Evolutionary conservation across 352 stramenopile species (phyloP).

Genomic region (Pythium folliculosum): DNA sequence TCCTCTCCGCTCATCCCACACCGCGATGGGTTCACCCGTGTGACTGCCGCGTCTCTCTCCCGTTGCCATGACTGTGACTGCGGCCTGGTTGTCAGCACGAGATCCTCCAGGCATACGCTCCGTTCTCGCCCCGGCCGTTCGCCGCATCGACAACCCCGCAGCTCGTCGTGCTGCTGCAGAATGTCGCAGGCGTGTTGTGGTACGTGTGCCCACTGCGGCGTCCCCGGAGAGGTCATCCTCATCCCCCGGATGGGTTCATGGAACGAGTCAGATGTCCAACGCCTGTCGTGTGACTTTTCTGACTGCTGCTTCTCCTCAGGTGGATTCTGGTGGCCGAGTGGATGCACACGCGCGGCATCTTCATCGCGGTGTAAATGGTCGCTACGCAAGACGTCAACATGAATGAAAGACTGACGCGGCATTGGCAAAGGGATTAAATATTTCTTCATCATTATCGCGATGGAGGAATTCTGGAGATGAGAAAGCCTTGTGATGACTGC

Average conservation of each 20-base stretch:
- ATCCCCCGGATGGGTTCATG: constrained; percentile 18
- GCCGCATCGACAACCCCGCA: constrained; percentile 21
- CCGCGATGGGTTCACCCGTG: constrained; percentile 6
- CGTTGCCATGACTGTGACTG: constrained; percentile 1
- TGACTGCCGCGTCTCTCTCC: not conserved
- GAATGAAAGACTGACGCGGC: too few relatives aligned
- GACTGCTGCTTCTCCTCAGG: constrained; percentile 12
- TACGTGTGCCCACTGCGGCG: constrained; percentile 30
- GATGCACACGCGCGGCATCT: constrained; percentile 33
- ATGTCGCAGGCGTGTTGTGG: constrained; percentile 45
- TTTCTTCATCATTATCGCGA: constrained; percentile 11
- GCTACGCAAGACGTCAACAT: too few relatives aligned
- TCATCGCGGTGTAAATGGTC: constrained; percentile 36
- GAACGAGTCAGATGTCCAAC: constrained; percentile 14
- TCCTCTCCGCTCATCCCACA: not conserved
- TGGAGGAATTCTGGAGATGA: not conserved
- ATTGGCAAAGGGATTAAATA: constrained; percentile 30
- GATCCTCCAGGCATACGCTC: constrained; percentile 48
- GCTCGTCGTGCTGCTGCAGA: constrained; percentile 48
- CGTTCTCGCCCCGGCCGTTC: constrained; percentile 40
- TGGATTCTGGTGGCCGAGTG: constrained; percentile 45
- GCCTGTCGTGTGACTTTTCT: constrained; percentile 6
- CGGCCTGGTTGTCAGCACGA: constrained; percentile 43
- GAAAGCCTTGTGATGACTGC: not conserved
- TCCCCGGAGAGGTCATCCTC: too few relatives aligned